Conservation (phyloP, 768 basidiomycete genomes). For the Suillus occidentalis region DNA sequence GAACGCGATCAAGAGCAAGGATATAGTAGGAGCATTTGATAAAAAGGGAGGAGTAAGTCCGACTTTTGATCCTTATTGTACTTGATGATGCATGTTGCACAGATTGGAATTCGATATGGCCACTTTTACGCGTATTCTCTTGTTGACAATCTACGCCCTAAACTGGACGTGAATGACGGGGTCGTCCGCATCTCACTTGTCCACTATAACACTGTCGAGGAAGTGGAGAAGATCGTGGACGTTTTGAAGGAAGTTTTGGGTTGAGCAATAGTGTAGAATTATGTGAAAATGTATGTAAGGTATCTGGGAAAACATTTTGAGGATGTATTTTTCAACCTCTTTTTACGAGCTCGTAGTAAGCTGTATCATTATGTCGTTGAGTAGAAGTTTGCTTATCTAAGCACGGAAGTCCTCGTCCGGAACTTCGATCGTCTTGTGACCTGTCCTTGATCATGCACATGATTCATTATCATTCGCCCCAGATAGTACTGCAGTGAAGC, state of each 20-base stretch:
- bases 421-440: background rate
- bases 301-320: background rate
- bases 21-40: conserved; percentile 67
- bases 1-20: conserved; percentile 54
- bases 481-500: background rate
- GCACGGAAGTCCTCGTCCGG: conserved; percentile 2
- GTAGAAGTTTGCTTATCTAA: background rate
- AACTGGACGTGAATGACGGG: conserved; percentile 59
- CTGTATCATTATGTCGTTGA: background rate
- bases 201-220: conserved; percentile 76
- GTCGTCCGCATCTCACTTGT: conserved; percentile 76
- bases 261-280: background rate
- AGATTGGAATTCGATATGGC: conserved; percentile 80
- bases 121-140: conserved; percentile 78
- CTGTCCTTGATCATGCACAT: background rate
- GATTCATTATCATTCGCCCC: background rate
- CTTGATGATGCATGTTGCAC: conserved; percentile 4
- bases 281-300: background rate
- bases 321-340: background rate
- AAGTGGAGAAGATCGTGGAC: conserved; percentile 60
- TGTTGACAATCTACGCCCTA: conserved; percentile 51
- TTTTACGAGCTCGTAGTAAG: too few relatives aligned
- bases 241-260: conserved; percentile 53
- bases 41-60: conserved; percentile 58
- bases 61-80: background rate